phyloP scores from a whole-genome alignment of 2,329 filamentous ascomycete genomes.

The Neopestalotiopsis clavispora region DNA sequence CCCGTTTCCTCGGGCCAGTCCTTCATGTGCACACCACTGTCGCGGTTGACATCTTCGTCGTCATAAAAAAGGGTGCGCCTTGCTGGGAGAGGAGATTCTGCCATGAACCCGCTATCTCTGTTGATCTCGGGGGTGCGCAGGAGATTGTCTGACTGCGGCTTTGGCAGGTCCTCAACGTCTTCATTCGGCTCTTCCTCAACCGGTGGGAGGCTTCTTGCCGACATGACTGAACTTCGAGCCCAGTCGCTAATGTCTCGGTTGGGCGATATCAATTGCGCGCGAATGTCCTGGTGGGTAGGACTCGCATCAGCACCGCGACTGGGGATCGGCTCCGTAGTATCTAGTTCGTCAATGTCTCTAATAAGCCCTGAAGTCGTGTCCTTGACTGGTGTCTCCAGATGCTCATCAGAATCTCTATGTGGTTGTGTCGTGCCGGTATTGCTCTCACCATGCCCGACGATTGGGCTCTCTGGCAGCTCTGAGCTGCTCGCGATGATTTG shows the following conservation, averaged over 20 bases:
- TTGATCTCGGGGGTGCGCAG: constrained; percentile 41
- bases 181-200: constrained; percentile 58
- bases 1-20: constrained; percentile 47
- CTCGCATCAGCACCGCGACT: constrained; percentile 5
- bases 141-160: constrained; percentile 20
- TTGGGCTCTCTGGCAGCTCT: constrained; percentile 20
- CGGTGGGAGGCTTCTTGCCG: constrained; percentile 49
- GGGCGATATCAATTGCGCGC: constrained; percentile 2
- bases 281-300: neutral
- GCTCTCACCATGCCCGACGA: constrained; percentile 16
- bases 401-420: neutral
- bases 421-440: neutral
- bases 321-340: constrained; percentile 31
- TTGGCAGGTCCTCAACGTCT: constrained; percentile 42
- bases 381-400: constrained; percentile 17
- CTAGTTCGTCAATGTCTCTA: constrained; percentile 31
- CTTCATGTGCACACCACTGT: constrained; percentile 62
- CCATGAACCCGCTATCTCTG: constrained; percentile 55
- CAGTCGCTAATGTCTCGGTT: constrained; percentile 41
- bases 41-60: constrained; percentile 43
- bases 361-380: constrained; percentile 27
- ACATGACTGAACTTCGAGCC: constrained; percentile 43
- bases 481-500: constrained; percentile 16
- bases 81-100: constrained; percentile 48
- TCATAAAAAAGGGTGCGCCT: constrained; percentile 39